Base-by-base conservation (phyloP, 495 filamentous ascomycete species). In the Lepraria neglecta region DNA sequence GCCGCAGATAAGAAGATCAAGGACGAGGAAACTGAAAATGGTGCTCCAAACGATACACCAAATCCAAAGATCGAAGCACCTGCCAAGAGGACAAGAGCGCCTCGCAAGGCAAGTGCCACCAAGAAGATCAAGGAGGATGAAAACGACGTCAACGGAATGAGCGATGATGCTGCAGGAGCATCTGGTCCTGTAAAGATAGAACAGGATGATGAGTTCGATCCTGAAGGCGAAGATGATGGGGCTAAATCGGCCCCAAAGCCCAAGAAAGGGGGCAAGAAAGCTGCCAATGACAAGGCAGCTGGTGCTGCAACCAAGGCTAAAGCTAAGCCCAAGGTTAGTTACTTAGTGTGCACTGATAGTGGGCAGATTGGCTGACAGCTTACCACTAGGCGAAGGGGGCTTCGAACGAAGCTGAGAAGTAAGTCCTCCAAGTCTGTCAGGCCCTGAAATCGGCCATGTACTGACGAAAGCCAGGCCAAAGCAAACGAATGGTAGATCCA, bases 261-360 rank as follows among this genome's bases (percentile, higher is more conserved):
- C 19, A 65, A 65, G 48, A 65, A 59, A 35, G 61, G 56, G 7
- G 60, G 67, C 28, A 72, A 67, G 56, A 65, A 56, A 30, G 68
- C 57, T 17, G n/a, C 47, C 38, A 60, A 43, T 45, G 47, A 62
- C 10, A 35, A 30, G 15, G 48, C 33, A 4, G 19, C 50, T 5
- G 44, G 40, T 7, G 3, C 28, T 46, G 42, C 17, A 46, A 14
- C 9, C 3, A 42, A 62, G 31, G 31, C 10, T 7, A 46, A 42
- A 31, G 2, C 35, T 19, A 47, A 38, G 17, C 17, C 24, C 21
- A 60, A 61, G 58, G 62, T 61, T 15, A 28, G 56, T 21, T 27
- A 24, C 17, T 43, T 27, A 7, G 21, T 31, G 35, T 43, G 19
- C 31, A n/a, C 27, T 14, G 27, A 40, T 43, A 7, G 35, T 30